Percentiles rank a stretch among this genome's conserved stretches.
These are phyloP conservation scores for Xylariaceae sp. DNA, from an alignment of 2,329 filamentous ascomycete genomes.

Conservation along the genomic window DNA sequence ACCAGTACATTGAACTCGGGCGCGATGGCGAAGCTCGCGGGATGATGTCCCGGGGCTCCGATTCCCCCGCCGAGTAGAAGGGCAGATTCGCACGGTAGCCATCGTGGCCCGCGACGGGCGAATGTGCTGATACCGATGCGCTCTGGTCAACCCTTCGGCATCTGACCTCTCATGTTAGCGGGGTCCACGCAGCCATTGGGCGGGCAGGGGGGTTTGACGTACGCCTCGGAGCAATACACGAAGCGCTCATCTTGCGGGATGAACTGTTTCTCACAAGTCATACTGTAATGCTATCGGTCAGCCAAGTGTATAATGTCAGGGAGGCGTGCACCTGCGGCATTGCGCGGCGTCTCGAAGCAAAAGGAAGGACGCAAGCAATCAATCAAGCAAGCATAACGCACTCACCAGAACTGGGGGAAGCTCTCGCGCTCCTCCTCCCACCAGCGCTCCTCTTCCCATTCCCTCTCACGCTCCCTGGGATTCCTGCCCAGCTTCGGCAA, in stretches of 20 bases:
- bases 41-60: slow-evolving; percentile 54
- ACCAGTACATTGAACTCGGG: slow-evolving; percentile 47
- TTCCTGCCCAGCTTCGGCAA: slow-evolving; percentile 43
- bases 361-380: slow-evolving; percentile 3
- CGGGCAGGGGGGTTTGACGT: slow-evolving; percentile 26
- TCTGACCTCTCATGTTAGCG: slow-evolving; percentile 27
- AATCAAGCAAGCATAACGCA: slow-evolving; percentile 18
- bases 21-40: slow-evolving; percentile 56
- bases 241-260: slow-evolving; percentile 48
- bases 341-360: slow-evolving; percentile 7
- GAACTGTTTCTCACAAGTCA: slow-evolving; percentile 62
- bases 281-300: slow-evolving; percentile 36
- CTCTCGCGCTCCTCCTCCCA: slow-evolving; percentile 54
- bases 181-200: slow-evolving; percentile 13
- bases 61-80: slow-evolving; percentile 36
- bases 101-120: slow-evolving; percentile 23
- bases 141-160: slow-evolving; percentile 48
- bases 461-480: slow-evolving; percentile 42
- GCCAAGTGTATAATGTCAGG: slow-evolving; percentile 6
- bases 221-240: slow-evolving; percentile 58
- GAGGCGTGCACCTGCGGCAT: too few relatives aligned
- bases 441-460: slow-evolving; percentile 40
- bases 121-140: slow-evolving; percentile 21
- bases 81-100: slow-evolving; percentile 31
- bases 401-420: slow-evolving; percentile 60